Evolutionary conservation across 2,329 filamentous ascomycete genomes (phyloP).

Genomic region (Neophaeococcomyces mojaviensis): DNA sequence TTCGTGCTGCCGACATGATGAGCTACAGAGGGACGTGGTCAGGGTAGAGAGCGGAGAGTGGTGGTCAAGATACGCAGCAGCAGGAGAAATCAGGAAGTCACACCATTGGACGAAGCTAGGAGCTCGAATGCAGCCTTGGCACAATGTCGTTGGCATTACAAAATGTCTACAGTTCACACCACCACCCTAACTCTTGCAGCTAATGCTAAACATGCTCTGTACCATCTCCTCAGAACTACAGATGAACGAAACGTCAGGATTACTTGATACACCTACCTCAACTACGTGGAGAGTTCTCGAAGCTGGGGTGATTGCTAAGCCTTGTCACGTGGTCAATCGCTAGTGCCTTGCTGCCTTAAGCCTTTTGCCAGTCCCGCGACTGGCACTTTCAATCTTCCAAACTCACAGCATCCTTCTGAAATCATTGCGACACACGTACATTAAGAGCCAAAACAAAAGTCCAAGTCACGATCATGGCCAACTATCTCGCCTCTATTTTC

Average conservation of each 20-base stretch:
- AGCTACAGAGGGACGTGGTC: constrained; percentile 11
- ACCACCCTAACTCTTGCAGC: too few relatives aligned
- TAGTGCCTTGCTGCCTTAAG: neutral
- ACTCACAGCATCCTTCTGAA: too few relatives aligned
- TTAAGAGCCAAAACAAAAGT: too few relatives aligned
- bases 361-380: neutral
- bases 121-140: constrained; percentile 8
- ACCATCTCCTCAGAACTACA: too few relatives aligned
- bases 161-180: neutral
- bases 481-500: constrained; percentile 98
- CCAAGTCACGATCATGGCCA: constrained; percentile 68
- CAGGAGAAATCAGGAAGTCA: constrained; percentile 1
- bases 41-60: constrained; percentile 15
- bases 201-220: too few relatives aligned
- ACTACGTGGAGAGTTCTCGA: constrained; percentile 9
- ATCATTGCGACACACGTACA: too few relatives aligned
- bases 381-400: neutral
- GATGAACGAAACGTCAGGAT: neutral
- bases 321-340: constrained; percentile 1
- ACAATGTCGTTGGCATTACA: neutral
- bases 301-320: constrained; percentile 3
- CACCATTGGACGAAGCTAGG: constrained; percentile 4
- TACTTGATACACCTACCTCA: neutral
- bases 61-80: constrained; percentile 10
- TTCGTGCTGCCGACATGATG: constrained; percentile 42